Percentiles rank a stretch among this genome's conserved stretches.
phyloP scores from a whole-genome alignment of 495 filamentous ascomycete species.

The Aspergillus campestris region DNA sequence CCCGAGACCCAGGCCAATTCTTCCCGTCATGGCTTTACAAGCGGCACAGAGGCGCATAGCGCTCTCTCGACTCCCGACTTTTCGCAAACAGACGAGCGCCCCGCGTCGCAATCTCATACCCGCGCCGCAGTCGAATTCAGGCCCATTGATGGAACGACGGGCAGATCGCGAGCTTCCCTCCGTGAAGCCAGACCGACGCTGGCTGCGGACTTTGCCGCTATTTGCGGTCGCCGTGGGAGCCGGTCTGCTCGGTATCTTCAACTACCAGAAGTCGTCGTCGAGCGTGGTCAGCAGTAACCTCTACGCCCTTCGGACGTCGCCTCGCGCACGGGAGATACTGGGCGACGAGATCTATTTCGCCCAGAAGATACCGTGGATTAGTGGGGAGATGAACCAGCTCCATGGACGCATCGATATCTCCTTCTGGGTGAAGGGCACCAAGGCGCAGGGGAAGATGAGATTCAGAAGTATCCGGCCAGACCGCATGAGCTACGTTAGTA shows the following conservation, averaged over 20 bases:
- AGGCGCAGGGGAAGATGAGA: conserved; percentile 60
- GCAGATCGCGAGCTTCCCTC: conserved; percentile 70
- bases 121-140: conserved; percentile 39
- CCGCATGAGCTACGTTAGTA: conserved; percentile 61
- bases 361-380: conserved; percentile 84
- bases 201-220: conserved; percentile 48
- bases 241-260: conserved; percentile 81
- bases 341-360: conserved; percentile 93
- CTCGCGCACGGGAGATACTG: conserved; percentile 60
- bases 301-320: conserved; percentile 79
- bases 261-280: conserved; percentile 88
- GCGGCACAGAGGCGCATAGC: conserved; percentile 11
- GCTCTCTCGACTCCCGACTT: conserved; percentile 8
- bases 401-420: conserved; percentile 82
- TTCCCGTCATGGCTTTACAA: conserved; percentile 7
- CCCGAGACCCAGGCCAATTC: background rate
- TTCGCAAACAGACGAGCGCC: conserved; percentile 6
- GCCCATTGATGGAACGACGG: conserved; percentile 71
- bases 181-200: conserved; percentile 28
- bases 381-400: conserved; percentile 87
- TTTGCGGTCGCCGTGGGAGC: conserved; percentile 51
- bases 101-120: conserved; percentile 41
- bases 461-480: conserved; percentile 69
- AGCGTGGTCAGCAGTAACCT: conserved; percentile 77
- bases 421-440: conserved; percentile 82